Base-by-base conservation (phyloP, 352 stramenopile genomes). In the Globisporangium echinulatum region DNA sequence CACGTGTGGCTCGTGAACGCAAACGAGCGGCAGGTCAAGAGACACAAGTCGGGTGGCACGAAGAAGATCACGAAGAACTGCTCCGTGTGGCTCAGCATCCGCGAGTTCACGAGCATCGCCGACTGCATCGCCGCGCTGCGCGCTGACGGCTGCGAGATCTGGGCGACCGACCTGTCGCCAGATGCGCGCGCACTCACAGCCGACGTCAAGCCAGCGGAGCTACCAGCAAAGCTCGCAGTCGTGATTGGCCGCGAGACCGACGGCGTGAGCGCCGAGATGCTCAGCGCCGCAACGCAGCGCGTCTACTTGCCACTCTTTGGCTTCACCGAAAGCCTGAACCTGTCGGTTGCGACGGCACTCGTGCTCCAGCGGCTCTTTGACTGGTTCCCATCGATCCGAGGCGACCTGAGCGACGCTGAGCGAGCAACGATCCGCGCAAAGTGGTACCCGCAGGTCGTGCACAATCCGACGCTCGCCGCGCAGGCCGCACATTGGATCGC, bases 261-360 rank as follows among this genome's bases (percentile, higher is more conserved):
- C 61, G 94, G 94, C 40, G 92, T 96, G 56, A 96, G 87, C 46
- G 54, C 57, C 11, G 86, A 97, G 67, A 96, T 98, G 80, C 75
- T 97, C 43, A 61, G 77, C 33, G 72, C 79, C 7, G 88, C 89
- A 7, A 85, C 97, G 66, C 69, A 85, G 65, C 85, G 92, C 25
- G 87, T 98, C 4, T 98, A 97, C 68, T 81, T 98, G 54, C 94
- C 94, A 25, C 80, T 97, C 49, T 82, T 92, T 54, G 94, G 94
- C 43, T 98, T 97, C 80, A 94, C 89, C 9, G 94, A 98, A 74
- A 97, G 85, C 44, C 73, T 98, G 33, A 98, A 98, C 70, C 63
- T 98, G 49, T 94, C 76, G 57, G 94, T 98, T 7, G 92, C 94
- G 6, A 96, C 92, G 38, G 94, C 91, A 50, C 72, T 98, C 56